Evolutionary conservation across 495 filamentous ascomycete species (phyloP), one percentile per base, ranked within the genome.

Genomic region (Clavariopsis aquatica): DNA sequence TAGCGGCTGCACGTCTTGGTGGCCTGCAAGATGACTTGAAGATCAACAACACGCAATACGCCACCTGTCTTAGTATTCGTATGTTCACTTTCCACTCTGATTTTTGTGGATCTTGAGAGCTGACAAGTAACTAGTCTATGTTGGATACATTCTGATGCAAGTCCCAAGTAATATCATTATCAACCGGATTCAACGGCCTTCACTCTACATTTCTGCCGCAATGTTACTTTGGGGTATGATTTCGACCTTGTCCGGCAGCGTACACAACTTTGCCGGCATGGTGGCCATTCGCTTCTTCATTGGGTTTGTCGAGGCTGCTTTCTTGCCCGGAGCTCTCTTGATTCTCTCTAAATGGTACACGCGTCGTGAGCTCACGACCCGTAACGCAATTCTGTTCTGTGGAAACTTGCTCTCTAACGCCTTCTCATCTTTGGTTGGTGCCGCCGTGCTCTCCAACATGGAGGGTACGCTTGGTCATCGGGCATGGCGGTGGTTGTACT

Each of bases 211-310:
- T 43, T 24, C 23, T 36, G 27, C 56, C 19, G 55, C 51, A 24
- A 66, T 66, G 56, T 38, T 60, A 0, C 49, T 66, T 2, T 66
- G 63, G 63, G 63, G 63, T 23, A 60, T 55, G 49, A 60, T 66
- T n/a, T 60, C 56, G 2, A 66, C 63, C 2, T 46, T 66, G 1
- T 55, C 56, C n/a, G 63, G 63, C 34, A 41, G 23, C 22, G 34
- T 41, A 17, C 29, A 43, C 6, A 66, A 66, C 38, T 60, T 60
- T 36, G 57, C 26, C 49, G 63, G 63, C 28, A 59, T 66, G 56
- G 56, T 59, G 10, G 63, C 56, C 3, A 36, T 60, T 31, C 47
- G 63, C 9, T 66, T 66, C 56, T 66, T 49, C 49, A 60, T 66
- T 20, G 55, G 56, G 22, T 66, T 66, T 51, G 56, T 66, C 20